A percentile compares a stretch with the other conserved stretches of the same genome.
Conservation (phyloP, 805 yeast genomes). For the Yarrowia divulgata region DNA sequence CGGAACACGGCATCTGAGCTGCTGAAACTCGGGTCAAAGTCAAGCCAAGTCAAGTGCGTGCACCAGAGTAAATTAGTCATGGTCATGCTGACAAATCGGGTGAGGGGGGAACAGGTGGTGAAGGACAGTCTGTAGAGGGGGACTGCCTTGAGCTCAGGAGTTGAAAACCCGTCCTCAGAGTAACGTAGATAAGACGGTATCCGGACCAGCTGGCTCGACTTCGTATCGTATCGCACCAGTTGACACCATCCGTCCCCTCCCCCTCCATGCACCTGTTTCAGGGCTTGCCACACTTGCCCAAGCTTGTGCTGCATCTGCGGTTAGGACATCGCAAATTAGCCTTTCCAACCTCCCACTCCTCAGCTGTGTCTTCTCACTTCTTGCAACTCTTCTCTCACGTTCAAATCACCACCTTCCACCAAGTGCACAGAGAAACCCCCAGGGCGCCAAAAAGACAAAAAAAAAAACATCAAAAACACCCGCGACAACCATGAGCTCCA, state of each 20-base stretch:
- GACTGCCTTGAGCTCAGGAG: too few species aligned
- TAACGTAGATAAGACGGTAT: too few species aligned
- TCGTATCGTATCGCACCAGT: too few species aligned
- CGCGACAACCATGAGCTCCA: constrained; percentile 41
- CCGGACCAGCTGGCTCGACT: too few species aligned
- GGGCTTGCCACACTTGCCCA: background rate
- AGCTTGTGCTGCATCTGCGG: too few species aligned
- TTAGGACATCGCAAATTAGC: background rate
- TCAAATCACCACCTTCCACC: background rate
- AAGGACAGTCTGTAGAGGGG: too few species aligned
- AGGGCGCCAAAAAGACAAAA: background rate
- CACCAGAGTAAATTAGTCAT: too few species aligned
- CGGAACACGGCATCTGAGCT: background rate
- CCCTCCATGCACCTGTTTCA: background rate
- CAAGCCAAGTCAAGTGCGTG: too few species aligned
- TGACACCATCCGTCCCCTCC: background rate
- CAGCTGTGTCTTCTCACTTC: constrained; percentile 33
- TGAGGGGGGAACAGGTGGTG: too few species aligned
- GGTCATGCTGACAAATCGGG: too few species aligned
- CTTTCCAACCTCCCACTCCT: constrained; percentile 28
- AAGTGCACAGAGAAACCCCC: constrained; percentile 1
- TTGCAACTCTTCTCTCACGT: constrained; percentile 28
- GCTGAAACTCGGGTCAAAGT: too few species aligned
- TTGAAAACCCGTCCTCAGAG: too few species aligned
- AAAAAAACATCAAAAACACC: background rate